These are phyloP conservation scores for Sclerotiophoma versabilis DNA, from an alignment of 2,329 filamentous ascomycete genomes.

Conservation along the genomic window DNA sequence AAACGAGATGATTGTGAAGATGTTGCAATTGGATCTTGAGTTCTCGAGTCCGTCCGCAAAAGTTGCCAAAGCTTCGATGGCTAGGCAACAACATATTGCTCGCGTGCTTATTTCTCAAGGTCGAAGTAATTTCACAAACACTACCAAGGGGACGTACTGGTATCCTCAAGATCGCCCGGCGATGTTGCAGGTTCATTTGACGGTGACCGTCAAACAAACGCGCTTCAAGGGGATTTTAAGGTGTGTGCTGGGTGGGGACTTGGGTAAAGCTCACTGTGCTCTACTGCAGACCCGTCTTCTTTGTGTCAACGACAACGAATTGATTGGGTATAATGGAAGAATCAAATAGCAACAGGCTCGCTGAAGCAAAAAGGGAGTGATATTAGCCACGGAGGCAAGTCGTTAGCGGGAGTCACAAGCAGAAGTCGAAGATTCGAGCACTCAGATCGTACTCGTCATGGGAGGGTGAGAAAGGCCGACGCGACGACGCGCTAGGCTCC, in stretches of 20 bases:
- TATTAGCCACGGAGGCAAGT: constrained; percentile 31
- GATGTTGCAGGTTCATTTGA: constrained; percentile 98
- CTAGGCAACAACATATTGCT: constrained; percentile 30
- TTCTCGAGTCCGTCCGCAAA: not conserved
- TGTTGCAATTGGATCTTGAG: not conserved
- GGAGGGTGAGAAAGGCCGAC: constrained; percentile 20
- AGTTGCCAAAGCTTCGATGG: constrained; percentile 11
- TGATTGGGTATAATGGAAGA: constrained; percentile 20
- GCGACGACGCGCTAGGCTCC: constrained; percentile 20
- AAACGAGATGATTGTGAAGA: constrained; percentile 4
- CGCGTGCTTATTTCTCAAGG: constrained; percentile 16
- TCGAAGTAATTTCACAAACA: constrained; percentile 7
- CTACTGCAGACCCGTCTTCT: constrained; percentile 19
- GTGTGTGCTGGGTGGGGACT: constrained; percentile 21
- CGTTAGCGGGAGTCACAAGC: constrained; percentile 36
- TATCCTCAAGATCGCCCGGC: constrained; percentile 63
- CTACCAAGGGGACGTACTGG: constrained; percentile 61
- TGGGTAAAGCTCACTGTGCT: constrained; percentile 24
- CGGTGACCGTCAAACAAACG: constrained; percentile 91
- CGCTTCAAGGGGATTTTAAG: constrained; percentile 62
- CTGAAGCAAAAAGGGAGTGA: constrained; percentile 38
- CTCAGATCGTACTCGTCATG: constrained; percentile 34
- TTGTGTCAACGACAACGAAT: constrained; percentile 10
- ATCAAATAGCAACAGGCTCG: constrained; percentile 26
- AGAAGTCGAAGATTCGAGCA: constrained; percentile 36